Evolutionary conservation across 2,329 filamentous ascomycete species (phyloP).

Genomic region (Calonectria pseudoreteaudii): DNA sequence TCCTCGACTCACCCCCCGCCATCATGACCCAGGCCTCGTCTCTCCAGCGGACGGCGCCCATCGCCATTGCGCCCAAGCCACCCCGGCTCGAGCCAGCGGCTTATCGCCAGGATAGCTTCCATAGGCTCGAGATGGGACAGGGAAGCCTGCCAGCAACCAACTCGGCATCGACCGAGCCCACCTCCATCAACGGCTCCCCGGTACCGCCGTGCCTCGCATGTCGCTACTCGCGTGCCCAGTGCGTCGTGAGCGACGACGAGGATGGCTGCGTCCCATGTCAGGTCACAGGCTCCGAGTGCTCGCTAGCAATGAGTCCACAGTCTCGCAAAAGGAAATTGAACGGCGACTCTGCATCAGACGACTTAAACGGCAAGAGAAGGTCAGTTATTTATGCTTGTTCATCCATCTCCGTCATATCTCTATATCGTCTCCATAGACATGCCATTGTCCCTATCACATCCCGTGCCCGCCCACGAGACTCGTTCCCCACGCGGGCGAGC

Average conservation of each 20-base stretch:
- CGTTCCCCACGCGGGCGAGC: slow-evolving; percentile 24
- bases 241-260: slow-evolving; percentile 80
- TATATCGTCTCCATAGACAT: slow-evolving; percentile 8
- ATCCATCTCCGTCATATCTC: slow-evolving; percentile 5
- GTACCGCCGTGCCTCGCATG: slow-evolving; percentile 78
- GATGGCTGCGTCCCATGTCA: slow-evolving; percentile 82
- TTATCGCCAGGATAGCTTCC: slow-evolving; percentile 60
- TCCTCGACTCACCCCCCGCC: slow-evolving; percentile 37
- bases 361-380: slow-evolving; percentile 76
- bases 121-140: slow-evolving; percentile 62
- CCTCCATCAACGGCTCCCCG: slow-evolving; percentile 55
- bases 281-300: slow-evolving; percentile 82
- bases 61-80: slow-evolving; percentile 74
- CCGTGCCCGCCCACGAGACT: slow-evolving; percentile 16
- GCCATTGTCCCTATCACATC: slow-evolving; percentile 17
- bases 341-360: slow-evolving; percentile 67
- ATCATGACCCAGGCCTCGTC: slow-evolving; percentile 65
- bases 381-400: slow-evolving; percentile 55
- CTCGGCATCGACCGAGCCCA: slow-evolving; percentile 60
- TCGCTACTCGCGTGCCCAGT: slow-evolving; percentile 78
- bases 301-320: slow-evolving; percentile 80
- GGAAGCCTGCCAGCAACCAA: slow-evolving; percentile 64
- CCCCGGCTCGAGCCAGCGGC: slow-evolving; percentile 55
- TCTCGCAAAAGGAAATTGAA: slow-evolving; percentile 84
- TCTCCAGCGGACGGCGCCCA: slow-evolving; percentile 71